phyloP scores from a whole-genome alignment of 2,329 filamentous ascomycete species.

The Diaporthe eres region DNA sequence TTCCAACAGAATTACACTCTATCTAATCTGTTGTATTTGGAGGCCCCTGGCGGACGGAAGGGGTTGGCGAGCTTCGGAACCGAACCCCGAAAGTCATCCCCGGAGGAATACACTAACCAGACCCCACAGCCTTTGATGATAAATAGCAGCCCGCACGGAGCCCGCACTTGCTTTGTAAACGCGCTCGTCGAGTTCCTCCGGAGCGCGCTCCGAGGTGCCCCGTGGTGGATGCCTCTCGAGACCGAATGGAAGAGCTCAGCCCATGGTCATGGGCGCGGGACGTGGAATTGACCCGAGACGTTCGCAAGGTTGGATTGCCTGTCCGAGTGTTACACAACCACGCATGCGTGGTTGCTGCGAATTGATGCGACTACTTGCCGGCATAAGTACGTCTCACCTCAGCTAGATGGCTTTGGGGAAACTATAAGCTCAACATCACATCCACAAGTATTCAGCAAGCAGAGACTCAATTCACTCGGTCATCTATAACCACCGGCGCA shows the following conservation, averaged over 20 bases:
- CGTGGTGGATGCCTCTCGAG: too few relatives aligned
- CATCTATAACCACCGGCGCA: rapidly evolving
- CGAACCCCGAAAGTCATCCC: neutral
- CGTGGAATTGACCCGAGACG: neutral
- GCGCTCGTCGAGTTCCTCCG: neutral
- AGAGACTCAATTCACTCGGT: too few relatives aligned
- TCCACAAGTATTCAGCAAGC: neutral
- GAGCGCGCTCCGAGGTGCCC: neutral
- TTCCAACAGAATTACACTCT: too few relatives aligned
- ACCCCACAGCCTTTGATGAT: neutral
- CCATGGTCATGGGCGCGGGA: neutral
- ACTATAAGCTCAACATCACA: neutral
- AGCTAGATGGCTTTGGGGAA: neutral
- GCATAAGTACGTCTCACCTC: neutral
- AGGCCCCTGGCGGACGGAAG: neutral
- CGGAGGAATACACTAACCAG: neutral
- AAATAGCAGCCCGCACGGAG: neutral
- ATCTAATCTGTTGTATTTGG: neutral
- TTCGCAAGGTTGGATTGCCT: neutral
- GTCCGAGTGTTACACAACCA: neutral
- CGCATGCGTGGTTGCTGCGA: too few relatives aligned
- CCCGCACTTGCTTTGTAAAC: neutral
- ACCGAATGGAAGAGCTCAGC: neutral
- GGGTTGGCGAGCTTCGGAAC: neutral
- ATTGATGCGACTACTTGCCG: neutral